Evolutionary conservation across 352 stramenopile genomes (phyloP), one percentile per base, ranked within the genome.

Genomic region (Phytophthora macrochlamydospora): DNA sequence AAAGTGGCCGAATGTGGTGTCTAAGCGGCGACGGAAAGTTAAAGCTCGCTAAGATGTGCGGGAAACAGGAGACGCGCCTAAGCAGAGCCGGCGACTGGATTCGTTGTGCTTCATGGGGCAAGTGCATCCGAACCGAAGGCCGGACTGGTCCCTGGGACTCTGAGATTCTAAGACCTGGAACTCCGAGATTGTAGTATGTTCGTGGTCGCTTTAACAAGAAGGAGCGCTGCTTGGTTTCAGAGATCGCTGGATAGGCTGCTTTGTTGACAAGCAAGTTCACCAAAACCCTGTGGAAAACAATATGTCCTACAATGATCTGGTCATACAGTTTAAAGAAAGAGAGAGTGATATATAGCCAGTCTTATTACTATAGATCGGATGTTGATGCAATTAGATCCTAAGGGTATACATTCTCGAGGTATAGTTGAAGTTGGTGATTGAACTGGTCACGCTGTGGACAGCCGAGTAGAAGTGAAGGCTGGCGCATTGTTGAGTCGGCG

Each of bases 211-310:
- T 65, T 28, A 32, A 43, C 30, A 7, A 38, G 28, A 24, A 24
- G 18, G 18, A 24, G 18, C 29, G 31, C 24, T 45, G 59, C 29
- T 49, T 59, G 18, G 32, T 52, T 67, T 24, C 63, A 60, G 56
- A 70, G 50, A 65, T 44, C 59, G 38, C 24, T 56, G 31, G 65
- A 62, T 64, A 72, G 60, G 51, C 60, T 2, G 24, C 37, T 54
- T 57, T 30, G 29, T 6, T 38, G 33, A 43, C 18, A 12, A 43
- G 7, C 37, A 43, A 43, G 7, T 7, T 12, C 37, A 43, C 12
- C 37, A 12, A 43, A 43, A 43, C 37, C 37, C 12, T 43, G 18
- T 24, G 18, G 18, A 24, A 24, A 24, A 24, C 18, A 24, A 24
- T 24, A 24, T 24, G 18, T 24, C 18, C 18, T 24, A 24, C 18